Conservation (phyloP, 345 rosid genomes). For the Arabidopsis arenosa region DNA sequence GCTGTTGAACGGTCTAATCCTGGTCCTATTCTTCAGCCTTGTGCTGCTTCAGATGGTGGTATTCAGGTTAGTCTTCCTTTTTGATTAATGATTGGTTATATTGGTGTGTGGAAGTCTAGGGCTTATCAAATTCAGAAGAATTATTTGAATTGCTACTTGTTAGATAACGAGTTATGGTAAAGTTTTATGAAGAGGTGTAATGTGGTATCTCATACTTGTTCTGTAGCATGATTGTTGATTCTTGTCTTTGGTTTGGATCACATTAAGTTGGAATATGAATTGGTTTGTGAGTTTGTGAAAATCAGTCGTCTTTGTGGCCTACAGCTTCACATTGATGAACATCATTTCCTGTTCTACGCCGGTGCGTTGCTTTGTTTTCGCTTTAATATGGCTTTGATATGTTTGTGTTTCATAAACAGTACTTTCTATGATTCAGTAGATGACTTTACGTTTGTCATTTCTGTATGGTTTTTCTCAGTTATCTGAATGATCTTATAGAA, state of each 20-base stretch:
- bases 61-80: constrained; percentile 63
- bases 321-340: background rate
- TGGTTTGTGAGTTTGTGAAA: constrained; percentile 11
- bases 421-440: background rate
- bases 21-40: constrained; percentile 71
- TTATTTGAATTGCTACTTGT: background rate
- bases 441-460: background rate
- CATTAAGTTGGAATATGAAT: background rate
- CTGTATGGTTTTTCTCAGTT: background rate
- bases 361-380: background rate
- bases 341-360: background rate
- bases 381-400: background rate
- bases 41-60: constrained; percentile 80
- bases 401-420: background rate
- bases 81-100: background rate
- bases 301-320: background rate
- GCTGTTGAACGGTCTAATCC: constrained; percentile 68
- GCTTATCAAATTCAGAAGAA: background rate
- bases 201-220: constrained; percentile 10
- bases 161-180: background rate
- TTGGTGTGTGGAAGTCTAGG: background rate
- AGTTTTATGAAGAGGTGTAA: background rate
- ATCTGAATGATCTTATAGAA: background rate
- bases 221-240: constrained; percentile 14
- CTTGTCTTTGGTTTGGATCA: constrained; percentile 1